Evolutionary conservation across 2,329 filamentous ascomycete species (phyloP), one percentile per base, ranked within the genome.

Genomic region (Botrytis cinerea): DNA sequence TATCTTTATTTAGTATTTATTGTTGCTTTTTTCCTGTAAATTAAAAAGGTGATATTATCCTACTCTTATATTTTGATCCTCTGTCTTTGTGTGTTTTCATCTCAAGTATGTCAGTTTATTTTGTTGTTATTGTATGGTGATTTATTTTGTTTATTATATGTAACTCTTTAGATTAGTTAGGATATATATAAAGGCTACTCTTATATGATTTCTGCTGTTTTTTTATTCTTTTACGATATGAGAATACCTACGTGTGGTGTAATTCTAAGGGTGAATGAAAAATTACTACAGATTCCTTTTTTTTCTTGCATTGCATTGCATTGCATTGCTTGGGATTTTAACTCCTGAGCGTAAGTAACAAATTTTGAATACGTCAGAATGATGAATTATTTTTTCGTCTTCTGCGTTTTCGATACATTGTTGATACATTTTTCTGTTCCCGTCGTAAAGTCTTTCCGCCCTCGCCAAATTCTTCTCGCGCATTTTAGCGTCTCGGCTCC

Each of bases 401-500:
- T n/a, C 38, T 16, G 4, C 7, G 14, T n/a, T 14, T n/a, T 18
- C 3, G 9, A 28, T 57, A 6, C n/a, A 18, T 9, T 40, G n/a
- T 7, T n/a, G 35, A 40, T n/a, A 25, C 7, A 2, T 32, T 57
- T 57, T 25, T 7, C 1, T 4, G 51, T 32, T 57, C 51, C n/a
- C 28, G n/a, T 28, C 8, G 28, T 18, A 9, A 2, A 46, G 18
- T 57, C 14, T 28, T 54, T 18, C 10, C 25, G 64, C 46, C 25
- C 25, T 69, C 66, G 48, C 38, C 20, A 67, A 72, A 57, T 43
- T 45, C 48, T 57, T 22, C 57, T 57, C 57, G 10, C n/a, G 60
- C n/a, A 66, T 54, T 14, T 57, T 62, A 62, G 61, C 70, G 67
- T 70, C 46, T 73, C 71, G 66, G 61, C 43, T 72, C 63, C 40